These are phyloP conservation scores for Cryptococcus sp. DNA, from an alignment of 1,284 basidiomycete genomes.

Conservation along the genomic window DNA sequence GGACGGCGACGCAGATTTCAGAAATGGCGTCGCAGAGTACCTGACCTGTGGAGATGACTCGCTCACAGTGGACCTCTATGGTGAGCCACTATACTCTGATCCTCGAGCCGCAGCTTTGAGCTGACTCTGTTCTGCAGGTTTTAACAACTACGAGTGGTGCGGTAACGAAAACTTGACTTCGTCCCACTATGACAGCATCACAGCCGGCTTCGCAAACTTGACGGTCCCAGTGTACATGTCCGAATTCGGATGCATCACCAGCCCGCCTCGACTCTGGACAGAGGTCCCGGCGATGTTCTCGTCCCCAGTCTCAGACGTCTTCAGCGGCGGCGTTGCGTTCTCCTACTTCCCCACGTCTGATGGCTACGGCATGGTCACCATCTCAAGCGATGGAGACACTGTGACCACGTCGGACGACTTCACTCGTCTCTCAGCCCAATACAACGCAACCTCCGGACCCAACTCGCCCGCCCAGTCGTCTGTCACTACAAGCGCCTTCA, in stretches of 20 bases:
- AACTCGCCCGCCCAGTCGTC: conserved; percentile 65
- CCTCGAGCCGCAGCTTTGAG: not conserved
- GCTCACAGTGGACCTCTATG: conserved; percentile 78
- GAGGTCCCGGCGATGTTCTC: conserved; percentile 76
- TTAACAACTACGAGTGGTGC: conserved; percentile 67
- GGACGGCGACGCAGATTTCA: conserved; percentile 68
- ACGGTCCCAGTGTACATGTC: conserved; percentile 86
- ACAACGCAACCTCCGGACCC: conserved; percentile 61
- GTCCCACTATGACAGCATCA: conserved; percentile 57
- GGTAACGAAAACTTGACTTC: conserved; percentile 64
- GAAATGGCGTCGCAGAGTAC: conserved; percentile 72
- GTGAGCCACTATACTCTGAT: conserved; percentile 68
- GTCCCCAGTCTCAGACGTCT: conserved; percentile 69
- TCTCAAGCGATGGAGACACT: conserved; percentile 56
- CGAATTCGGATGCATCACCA: conserved; percentile 72
- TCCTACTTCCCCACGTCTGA: conserved; percentile 70
- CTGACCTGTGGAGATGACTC: conserved; percentile 75
- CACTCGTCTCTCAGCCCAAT: conserved; percentile 64
- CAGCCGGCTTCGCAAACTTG: conserved; percentile 56
- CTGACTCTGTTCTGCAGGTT: conserved; percentile 22
- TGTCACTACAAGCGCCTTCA: conserved; percentile 62
- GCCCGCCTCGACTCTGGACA: conserved; percentile 71
- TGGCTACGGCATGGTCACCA: conserved; percentile 77
- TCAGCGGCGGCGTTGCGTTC: conserved; percentile 88
- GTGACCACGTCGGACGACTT: conserved; percentile 59